A percentile compares a stretch with the other conserved stretches of the same genome.
Evolutionary conservation across 345 rosid genomes (phyloP).

Genomic region (Populus simonii): DNA sequence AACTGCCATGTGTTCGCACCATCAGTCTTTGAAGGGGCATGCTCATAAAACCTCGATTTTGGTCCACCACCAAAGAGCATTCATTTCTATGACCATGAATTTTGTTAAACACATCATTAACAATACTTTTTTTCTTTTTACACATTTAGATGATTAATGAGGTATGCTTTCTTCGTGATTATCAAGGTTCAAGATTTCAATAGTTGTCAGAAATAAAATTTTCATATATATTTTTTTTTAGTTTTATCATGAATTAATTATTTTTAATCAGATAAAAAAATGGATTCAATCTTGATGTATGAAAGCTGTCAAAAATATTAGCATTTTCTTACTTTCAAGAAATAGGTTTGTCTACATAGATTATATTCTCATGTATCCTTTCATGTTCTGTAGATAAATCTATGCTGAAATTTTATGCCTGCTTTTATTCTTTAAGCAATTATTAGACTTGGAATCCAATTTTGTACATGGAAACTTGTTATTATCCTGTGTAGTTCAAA

Average conservation of each 20-base stretch:
- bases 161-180: too few relatives aligned
- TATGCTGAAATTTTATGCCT: background rate
- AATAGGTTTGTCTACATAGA: too few relatives aligned
- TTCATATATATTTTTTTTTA: too few relatives aligned
- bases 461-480: background rate
- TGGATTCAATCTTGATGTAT: too few relatives aligned
- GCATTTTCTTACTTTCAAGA: too few relatives aligned
- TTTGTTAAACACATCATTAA: background rate
- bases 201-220: too few relatives aligned
- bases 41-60: background rate
- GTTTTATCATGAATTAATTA: too few relatives aligned
- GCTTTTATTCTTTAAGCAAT: background rate
- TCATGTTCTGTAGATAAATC: background rate
- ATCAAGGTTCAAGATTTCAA: too few relatives aligned
- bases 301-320: too few relatives aligned
- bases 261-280: too few relatives aligned
- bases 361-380: too few relatives aligned
- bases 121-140: background rate
- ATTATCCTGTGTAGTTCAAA: too few relatives aligned
- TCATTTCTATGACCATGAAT: background rate
- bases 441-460: background rate
- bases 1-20: background rate
- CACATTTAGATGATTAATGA: background rate
- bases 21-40: background rate
- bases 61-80: background rate